Evolutionary conservation across 129 eudicot genomes (phyloP).

Genomic region (Centrapalus pauciflorus): DNA sequence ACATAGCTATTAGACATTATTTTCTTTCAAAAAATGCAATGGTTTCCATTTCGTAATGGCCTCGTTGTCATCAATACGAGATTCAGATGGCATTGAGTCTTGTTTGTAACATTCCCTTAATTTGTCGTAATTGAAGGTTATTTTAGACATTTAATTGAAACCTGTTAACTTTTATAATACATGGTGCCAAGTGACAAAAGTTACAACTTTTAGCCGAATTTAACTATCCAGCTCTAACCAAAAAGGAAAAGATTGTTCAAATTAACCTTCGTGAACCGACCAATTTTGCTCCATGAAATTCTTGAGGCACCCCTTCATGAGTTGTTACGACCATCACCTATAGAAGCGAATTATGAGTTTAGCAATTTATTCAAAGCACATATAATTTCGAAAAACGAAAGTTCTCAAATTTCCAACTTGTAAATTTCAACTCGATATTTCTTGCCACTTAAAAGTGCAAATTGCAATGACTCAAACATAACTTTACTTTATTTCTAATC

Average conservation of each 20-base stretch:
- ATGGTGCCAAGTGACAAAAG: not conserved
- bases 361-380: constrained; percentile 2
- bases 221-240: not conserved
- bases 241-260: not conserved
- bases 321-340: constrained; percentile 97
- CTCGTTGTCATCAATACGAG: not conserved
- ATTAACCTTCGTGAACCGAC: constrained; percentile 74
- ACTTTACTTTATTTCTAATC: not conserved
- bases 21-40: not conserved
- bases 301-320: constrained; percentile 94
- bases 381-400: not conserved
- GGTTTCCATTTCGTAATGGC: not conserved
- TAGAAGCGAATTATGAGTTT: constrained; percentile 16
- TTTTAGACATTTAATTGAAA: not conserved
- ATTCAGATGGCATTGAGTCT: not conserved
- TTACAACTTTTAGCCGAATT: not conserved
- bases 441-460: not conserved
- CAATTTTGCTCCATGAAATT: constrained; percentile 82
- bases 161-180: not conserved
- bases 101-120: not conserved
- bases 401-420: not conserved
- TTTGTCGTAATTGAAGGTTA: not conserved
- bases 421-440: not conserved
- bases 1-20: no score
- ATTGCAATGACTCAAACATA: not conserved